A percentile compares a stretch with the other conserved stretches of the same genome.
Conservation (phyloP, 1,284 basidiomycete genomes). For the Malassezia restricta region DNA sequence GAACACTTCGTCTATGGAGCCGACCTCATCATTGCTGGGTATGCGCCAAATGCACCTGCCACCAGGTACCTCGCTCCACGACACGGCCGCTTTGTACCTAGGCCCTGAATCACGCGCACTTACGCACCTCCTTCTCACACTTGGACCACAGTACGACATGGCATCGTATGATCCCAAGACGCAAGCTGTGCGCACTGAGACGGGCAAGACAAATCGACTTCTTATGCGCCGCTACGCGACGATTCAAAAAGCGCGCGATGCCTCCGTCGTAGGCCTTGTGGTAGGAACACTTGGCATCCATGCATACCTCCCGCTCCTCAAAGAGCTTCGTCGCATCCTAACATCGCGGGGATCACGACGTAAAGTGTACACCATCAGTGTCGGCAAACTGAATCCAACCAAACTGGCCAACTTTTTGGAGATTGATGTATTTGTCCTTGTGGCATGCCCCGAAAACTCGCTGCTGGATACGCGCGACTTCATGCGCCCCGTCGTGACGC, state of each 20-base stretch:
- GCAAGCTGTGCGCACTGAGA: conserved; percentile 51
- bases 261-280: conserved; percentile 87
- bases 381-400: conserved; percentile 86
- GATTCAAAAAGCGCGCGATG: conserved; percentile 77
- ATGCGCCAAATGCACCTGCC: conserved; percentile 2
- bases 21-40: neutral
- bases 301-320: conserved; percentile 17
- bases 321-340: conserved; percentile 23
- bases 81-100: conserved; percentile 59
- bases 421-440: conserved; percentile 87
- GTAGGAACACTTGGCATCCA: conserved; percentile 82
- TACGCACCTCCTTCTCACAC: conserved; percentile 60
- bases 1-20: neutral
- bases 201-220: conserved; percentile 56
- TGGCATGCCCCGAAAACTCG: conserved; percentile 88
- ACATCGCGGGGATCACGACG: conserved; percentile 57
- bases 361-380: conserved; percentile 70
- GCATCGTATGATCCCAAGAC: conserved; percentile 63
- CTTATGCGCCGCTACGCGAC: conserved; percentile 82
- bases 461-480: conserved; percentile 76
- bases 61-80: conserved; percentile 25
- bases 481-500: conserved; percentile 78
- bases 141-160: conserved; percentile 47
- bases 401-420: conserved; percentile 94
- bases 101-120: conserved; percentile 70